Conservation (phyloP, 1,284 basidiomycete species). For the Melampsora larici-populina region DNA sequence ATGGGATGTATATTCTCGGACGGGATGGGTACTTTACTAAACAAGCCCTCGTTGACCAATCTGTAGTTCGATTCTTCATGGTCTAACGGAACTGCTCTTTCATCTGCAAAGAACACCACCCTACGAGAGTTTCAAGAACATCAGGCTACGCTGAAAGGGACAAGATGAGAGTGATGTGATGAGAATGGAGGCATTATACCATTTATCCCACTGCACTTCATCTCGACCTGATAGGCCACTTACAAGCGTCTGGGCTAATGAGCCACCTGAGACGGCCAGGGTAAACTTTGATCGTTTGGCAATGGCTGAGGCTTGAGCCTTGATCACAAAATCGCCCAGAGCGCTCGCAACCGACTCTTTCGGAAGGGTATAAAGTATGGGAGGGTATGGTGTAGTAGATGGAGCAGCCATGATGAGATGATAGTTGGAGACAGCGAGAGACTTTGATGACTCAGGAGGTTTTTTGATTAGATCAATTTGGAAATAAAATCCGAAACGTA, state of each 20-base stretch:
- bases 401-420: constrained; percentile 46
- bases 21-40: constrained; percentile 79
- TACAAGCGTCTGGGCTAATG: constrained; percentile 77
- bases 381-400: constrained; percentile 57
- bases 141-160: neutral
- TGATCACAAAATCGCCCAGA: constrained; percentile 78
- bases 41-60: constrained; percentile 72
- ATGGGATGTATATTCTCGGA: constrained; percentile 77
- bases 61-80: constrained; percentile 86
- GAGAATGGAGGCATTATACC: constrained; percentile 60
- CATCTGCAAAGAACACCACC: constrained; percentile 97
- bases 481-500: too few species aligned
- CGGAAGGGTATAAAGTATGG: constrained; percentile 73
- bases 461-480: too few species aligned
- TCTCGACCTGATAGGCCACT: constrained; percentile 68
- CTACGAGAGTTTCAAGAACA: constrained; percentile 57
- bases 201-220: constrained; percentile 88
- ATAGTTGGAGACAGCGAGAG: constrained; percentile 43
- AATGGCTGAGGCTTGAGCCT: constrained; percentile 84
- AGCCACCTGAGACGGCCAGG: constrained; percentile 88
- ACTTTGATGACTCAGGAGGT: too few species aligned
- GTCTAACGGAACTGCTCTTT: constrained; percentile 89
- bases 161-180: neutral
- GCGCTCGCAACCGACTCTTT: constrained; percentile 59
- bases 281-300: constrained; percentile 84